Evolutionary conservation across 208 protist species (phyloP), one percentile per base, ranked within the genome.

Genomic region (Phytomonas francai): DNA sequence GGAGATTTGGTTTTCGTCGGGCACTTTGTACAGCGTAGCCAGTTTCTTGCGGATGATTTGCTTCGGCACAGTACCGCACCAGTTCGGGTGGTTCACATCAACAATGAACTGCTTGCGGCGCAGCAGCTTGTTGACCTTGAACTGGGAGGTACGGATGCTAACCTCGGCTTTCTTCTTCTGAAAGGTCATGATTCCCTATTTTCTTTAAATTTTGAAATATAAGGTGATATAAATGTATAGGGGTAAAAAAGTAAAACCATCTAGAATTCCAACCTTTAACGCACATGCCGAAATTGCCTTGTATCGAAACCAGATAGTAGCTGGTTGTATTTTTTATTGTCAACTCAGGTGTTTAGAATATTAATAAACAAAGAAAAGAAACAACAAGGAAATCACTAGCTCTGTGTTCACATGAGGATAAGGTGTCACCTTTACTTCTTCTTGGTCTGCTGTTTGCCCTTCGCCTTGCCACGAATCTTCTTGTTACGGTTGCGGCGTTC

Each of bases 51-150:
- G 88, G 63, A 99, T 80, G 62, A 98, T 79, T 67, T 86, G 68
- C 71, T 98, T 96, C 67, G 98, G 90, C 65, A 99, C 89, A 70
- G 89, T 95, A 78, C 87, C 88, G 70, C 86, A 91, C 85, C 83
- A 94, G 67, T 88, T 76, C 65, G 88, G 88, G 81, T 92, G 83
- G 73, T 85, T 93, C 69, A 94, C 81, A 82, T 93, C 88, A 54
- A 95, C 85, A 76, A 99, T 98, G 83, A 99, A 98, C 94, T 99
- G 98, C 88, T 98, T 99, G 87, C 98, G 97, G 74, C 87, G 81
- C 2, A 99, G 91, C 69, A 99, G 95, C 73, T 98, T 97, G 97
- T 99, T 99, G 78, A 97, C 97, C 86, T 99, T 97, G 89, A 99
- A 99, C 86, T 99, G 98, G 70, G 97, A 91, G 68, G 97, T 99